A percentile compares a stretch with the other conserved stretches of the same genome.
These are phyloP conservation scores for Ustilago tritici DNA, from an alignment of 1,284 basidiomycete genomes.

Conservation along the genomic window DNA sequence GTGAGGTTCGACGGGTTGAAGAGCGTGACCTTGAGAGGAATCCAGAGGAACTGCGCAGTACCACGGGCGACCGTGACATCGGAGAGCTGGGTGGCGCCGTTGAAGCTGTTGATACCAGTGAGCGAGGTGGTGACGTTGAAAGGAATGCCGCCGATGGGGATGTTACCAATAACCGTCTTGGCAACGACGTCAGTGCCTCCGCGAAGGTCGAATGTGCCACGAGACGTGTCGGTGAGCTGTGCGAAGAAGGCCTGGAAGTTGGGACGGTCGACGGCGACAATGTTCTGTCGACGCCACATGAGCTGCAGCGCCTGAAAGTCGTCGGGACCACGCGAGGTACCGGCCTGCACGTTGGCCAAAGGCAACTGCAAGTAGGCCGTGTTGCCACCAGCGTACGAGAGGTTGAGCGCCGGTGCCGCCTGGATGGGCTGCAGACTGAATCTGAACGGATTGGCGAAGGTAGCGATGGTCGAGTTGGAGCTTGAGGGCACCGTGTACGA, in stretches of 20 bases:
- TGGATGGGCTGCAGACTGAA: conserved; percentile 79
- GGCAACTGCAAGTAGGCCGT: conserved; percentile 77
- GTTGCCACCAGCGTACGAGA: conserved; percentile 73
- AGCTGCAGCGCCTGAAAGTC: conserved; percentile 74
- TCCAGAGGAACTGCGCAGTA: conserved; percentile 43
- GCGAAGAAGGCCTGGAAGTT: conserved; percentile 77
- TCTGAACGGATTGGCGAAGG: conserved; percentile 82
- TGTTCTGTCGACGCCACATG: conserved; percentile 72
- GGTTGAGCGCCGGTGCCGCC: conserved; percentile 74
- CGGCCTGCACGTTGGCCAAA: conserved; percentile 72
- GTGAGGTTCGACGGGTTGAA: conserved; percentile 73
- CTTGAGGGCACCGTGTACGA: conserved; percentile 54
- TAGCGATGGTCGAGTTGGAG: conserved; percentile 74
- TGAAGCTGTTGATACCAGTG: conserved; percentile 71
- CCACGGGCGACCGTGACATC: conserved; percentile 58
- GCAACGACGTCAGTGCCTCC: conserved; percentile 77
- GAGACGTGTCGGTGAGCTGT: conserved; percentile 74
- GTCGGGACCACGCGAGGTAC: conserved; percentile 78
- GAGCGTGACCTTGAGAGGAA: conserved; percentile 49
- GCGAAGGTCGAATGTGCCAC: conserved; percentile 73
- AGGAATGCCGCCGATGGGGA: conserved; percentile 77
- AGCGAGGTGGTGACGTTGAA: conserved; percentile 76
- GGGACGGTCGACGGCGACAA: conserved; percentile 74
- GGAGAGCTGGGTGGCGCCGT: conserved; percentile 71
- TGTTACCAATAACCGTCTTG: conserved; percentile 77